Evolutionary conservation across 352 stramenopile species (phyloP).

Genomic region (Phytophthora hybrid): DNA sequence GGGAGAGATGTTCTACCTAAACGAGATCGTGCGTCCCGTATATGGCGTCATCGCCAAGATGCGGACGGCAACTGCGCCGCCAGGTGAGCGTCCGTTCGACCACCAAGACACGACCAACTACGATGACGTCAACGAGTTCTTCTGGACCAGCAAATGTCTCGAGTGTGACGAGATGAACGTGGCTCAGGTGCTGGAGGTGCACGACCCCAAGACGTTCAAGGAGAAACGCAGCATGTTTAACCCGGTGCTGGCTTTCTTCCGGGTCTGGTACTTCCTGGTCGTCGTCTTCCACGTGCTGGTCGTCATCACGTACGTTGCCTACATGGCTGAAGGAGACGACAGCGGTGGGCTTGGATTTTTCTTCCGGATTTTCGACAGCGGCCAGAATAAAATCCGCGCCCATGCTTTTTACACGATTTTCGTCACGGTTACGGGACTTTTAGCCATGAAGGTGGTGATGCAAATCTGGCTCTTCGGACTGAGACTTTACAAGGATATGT

Average conservation of each 20-base stretch:
- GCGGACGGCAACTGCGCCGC: conserved; percentile 52
- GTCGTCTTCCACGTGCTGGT: conserved; percentile 76
- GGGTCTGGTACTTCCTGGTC: conserved; percentile 86
- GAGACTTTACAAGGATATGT: conserved; percentile 70
- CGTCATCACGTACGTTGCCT: conserved; percentile 73
- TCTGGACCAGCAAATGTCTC: conserved; percentile 77
- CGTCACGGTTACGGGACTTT: conserved; percentile 60
- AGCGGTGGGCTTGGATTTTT: conserved; percentile 65
- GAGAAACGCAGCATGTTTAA: conserved; percentile 90
- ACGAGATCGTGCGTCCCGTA: conserved; percentile 75
- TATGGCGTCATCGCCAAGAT: conserved; percentile 85
- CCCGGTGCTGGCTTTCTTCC: conserved; percentile 83
- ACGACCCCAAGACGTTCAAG: conserved; percentile 88
- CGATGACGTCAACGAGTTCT: conserved; percentile 92
- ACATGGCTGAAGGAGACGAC: conserved; percentile 66
- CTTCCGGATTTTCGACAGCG: conserved; percentile 61
- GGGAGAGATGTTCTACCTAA: conserved; percentile 68
- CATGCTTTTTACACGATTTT: conserved; percentile 82
- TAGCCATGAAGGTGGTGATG: conserved; percentile 72
- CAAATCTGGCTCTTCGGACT: conserved; percentile 82
- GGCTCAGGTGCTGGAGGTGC: conserved; percentile 60
- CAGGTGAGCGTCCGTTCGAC: conserved; percentile 62
- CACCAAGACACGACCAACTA: conserved; percentile 90
- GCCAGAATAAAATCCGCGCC: conserved; percentile 65
- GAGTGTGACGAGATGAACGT: conserved; percentile 78